These are phyloP conservation scores for Nematocida major DNA, from an alignment of 371 early-diverging fungal genomes.

Conservation along the genomic window DNA sequence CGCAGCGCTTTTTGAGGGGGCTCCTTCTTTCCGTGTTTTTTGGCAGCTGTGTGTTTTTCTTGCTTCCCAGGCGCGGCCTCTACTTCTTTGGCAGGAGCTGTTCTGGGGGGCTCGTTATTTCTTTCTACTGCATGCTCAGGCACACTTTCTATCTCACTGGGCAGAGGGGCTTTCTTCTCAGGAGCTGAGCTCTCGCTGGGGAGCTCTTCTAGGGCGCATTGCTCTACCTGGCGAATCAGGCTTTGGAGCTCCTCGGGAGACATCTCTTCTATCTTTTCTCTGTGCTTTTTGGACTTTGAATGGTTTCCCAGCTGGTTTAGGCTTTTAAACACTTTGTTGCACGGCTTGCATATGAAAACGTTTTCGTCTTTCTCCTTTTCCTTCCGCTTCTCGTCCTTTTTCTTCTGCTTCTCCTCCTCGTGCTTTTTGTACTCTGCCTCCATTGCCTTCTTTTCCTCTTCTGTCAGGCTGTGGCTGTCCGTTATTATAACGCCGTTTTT, in stretches of 20 bases:
- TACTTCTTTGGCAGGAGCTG: background rate
- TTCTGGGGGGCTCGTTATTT: background rate
- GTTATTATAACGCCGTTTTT: conserved; percentile 33
- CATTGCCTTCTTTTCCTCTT: conserved; percentile 26
- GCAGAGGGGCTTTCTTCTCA: no score
- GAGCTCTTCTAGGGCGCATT: conserved; percentile 9
- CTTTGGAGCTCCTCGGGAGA: conserved; percentile 6
- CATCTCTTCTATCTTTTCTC: conserved; percentile 23
- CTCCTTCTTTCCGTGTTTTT: background rate
- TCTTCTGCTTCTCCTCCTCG: background rate
- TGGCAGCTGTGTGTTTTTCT: background rate
- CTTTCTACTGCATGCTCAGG: background rate
- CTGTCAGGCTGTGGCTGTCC: conserved; percentile 25
- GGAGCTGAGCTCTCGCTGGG: background rate
- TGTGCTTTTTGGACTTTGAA: conserved; percentile 44
- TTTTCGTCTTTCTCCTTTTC: conserved; percentile 4
- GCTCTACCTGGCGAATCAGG: conserved; percentile 8
- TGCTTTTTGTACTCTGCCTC: conserved; percentile 8
- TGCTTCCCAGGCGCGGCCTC: background rate
- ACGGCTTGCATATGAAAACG: conserved; percentile 29
- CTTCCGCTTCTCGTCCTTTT: background rate
- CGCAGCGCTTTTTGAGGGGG: background rate
- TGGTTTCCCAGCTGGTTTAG: conserved; percentile 46
- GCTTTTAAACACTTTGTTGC: conserved; percentile 50
- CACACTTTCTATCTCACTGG: background rate